phyloP scores from a whole-genome alignment of 2,329 filamentous ascomycete genomes.

The Calonectria pteridis region DNA sequence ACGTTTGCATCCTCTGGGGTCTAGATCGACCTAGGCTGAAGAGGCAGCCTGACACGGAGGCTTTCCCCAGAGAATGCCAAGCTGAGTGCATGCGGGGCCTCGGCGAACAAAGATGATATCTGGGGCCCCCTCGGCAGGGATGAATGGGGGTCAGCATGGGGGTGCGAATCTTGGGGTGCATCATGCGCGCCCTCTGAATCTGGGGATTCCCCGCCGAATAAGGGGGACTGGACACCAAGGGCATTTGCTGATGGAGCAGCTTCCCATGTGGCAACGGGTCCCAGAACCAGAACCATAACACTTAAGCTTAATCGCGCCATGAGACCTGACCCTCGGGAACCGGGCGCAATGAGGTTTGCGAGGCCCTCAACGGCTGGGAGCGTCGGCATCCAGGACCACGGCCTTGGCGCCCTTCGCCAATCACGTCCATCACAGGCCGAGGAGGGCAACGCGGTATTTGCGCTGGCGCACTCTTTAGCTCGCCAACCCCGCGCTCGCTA shows the following conservation, averaged over 20 bases:
- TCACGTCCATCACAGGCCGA: not conserved
- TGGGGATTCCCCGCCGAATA: not conserved
- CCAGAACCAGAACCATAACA: not conserved
- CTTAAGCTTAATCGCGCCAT: not conserved
- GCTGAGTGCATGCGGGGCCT: not conserved
- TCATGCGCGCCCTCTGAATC: not conserved
- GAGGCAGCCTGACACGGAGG: not conserved
- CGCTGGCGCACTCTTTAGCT: not conserved
- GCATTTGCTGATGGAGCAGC: not conserved
- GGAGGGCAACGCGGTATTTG: not conserved
- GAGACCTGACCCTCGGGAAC: not conserved
- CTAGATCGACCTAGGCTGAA: not conserved
- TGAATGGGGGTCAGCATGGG: not conserved
- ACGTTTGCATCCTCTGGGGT: not conserved
- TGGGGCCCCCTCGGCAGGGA: not conserved
- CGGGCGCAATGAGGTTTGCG: not conserved
- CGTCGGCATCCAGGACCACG: not conserved
- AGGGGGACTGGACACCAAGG: not conserved
- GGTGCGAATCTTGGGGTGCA: not conserved
- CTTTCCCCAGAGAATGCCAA: slow-evolving; percentile 1
- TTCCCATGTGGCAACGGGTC: not conserved
- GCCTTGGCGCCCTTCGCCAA: slow-evolving; percentile 3
- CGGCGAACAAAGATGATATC: slow-evolving; percentile 2
- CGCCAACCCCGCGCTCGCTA: slow-evolving; percentile 1
- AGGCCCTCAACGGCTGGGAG: not conserved